Evolutionary conservation across 805 yeast genomes (phyloP).

Genomic region (Cyberlindnera amylophila): DNA sequence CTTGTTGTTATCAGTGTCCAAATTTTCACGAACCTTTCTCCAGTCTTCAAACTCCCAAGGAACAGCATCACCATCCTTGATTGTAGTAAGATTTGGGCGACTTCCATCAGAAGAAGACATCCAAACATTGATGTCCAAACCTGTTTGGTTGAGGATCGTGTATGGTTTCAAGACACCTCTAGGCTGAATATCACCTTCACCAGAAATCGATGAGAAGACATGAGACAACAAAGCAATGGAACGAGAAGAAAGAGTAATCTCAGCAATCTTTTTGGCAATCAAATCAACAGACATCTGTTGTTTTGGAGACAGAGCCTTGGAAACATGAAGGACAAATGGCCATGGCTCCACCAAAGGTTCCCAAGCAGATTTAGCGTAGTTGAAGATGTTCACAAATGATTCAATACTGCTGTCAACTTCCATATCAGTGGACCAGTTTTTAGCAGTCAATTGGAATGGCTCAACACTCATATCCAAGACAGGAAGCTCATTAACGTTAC

Average conservation of each 20-base stretch:
- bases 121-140: constrained; percentile 79
- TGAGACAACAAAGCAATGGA: constrained; percentile 75
- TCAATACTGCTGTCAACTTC: constrained; percentile 65
- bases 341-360: constrained; percentile 91
- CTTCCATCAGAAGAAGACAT: constrained; percentile 41
- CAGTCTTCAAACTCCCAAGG: constrained; percentile 97
- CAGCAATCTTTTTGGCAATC: constrained; percentile 72
- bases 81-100: constrained; percentile 26
- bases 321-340: constrained; percentile 70
- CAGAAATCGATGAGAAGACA: constrained; percentile 53
- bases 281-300: constrained; percentile 59
- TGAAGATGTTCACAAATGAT: constrained; percentile 71
- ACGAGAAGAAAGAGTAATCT: constrained; percentile 76
- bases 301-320: constrained; percentile 43
- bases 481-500: constrained; percentile 89
- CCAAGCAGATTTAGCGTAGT: constrained; percentile 89
- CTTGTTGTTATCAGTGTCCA: constrained; percentile 60
- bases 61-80: constrained; percentile 46
- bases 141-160: constrained; percentile 77
- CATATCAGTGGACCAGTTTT: constrained; percentile 84
- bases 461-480: constrained; percentile 71
- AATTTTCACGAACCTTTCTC: constrained; percentile 76
- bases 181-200: constrained; percentile 51
- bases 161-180: constrained; percentile 84
- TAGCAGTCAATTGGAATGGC: constrained; percentile 63